A percentile compares a stretch with the other conserved stretches of the same genome.
Evolutionary conservation across 768 basidiomycete species (phyloP).

Genomic region (Leucogyrophana mollusca): DNA sequence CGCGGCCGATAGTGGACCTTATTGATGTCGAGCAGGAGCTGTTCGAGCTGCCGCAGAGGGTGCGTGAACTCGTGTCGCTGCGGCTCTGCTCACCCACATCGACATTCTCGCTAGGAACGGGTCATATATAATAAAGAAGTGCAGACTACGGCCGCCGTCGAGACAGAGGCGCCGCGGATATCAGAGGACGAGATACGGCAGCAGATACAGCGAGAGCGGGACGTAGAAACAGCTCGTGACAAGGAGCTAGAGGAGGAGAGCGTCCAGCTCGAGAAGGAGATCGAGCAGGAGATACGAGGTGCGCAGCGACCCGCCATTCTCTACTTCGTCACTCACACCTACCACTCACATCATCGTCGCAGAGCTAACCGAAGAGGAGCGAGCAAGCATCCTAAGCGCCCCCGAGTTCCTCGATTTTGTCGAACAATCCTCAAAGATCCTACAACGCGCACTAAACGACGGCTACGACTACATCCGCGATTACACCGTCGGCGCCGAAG

Average conservation of each 20-base stretch:
- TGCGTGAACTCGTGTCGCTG: conserved; percentile 26
- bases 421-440: conserved; percentile 91
- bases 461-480: conserved; percentile 96
- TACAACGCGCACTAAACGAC: conserved; percentile 93
- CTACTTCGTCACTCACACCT: conserved; percentile 4
- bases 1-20: conserved; percentile 71
- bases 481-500: conserved; percentile 88
- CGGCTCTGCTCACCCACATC: neutral
- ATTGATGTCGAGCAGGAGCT: conserved; percentile 88
- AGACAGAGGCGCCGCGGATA: conserved; percentile 46
- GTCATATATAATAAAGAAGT: conserved; percentile 85
- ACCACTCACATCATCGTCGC: conserved; percentile 4
- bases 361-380: conserved; percentile 90
- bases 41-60: conserved; percentile 87
- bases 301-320: conserved; percentile 2
- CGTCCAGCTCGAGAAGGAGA: conserved; percentile 79
- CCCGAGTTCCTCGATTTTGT: conserved; percentile 94
- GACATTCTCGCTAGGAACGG: conserved; percentile 50
- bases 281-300: conserved; percentile 86
- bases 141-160: conserved; percentile 70
- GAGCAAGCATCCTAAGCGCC: conserved; percentile 74
- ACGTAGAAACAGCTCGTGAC: conserved; percentile 72
- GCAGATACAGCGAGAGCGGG: conserved; percentile 65
- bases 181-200: conserved; percentile 77
- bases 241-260: conserved; percentile 82